phyloP scores from a whole-genome alignment of 2,329 filamentous ascomycete genomes.

The Diaporthe ilicicola region DNA sequence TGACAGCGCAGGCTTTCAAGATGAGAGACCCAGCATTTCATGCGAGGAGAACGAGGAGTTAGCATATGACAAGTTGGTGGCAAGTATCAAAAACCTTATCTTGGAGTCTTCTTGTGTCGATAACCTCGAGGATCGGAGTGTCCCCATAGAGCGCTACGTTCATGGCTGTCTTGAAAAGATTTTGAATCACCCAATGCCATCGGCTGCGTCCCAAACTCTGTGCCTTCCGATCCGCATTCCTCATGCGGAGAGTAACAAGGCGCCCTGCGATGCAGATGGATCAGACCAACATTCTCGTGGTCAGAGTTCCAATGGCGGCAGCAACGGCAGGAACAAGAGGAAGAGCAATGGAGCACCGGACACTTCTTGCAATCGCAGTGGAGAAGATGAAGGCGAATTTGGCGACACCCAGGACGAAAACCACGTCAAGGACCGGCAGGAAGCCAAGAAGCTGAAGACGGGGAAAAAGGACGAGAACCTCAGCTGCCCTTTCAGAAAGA shows the following conservation, averaged over 20 bases:
- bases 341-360: background rate
- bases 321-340: background rate
- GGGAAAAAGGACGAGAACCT: background rate
- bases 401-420: background rate
- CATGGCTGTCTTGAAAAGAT: background rate
- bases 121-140: background rate
- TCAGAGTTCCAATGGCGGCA: background rate
- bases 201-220: too few species aligned
- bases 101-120: background rate
- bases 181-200: background rate
- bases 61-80: background rate
- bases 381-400: background rate
- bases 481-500: conserved; percentile 16
- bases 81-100: background rate
- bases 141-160: background rate
- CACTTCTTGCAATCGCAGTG: too few species aligned
- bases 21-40: background rate
- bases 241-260: background rate
- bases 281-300: background rate
- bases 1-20: rapidly evolving
- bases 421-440: background rate
- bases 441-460: background rate
- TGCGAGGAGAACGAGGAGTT: background rate
- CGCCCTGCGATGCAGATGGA: background rate
- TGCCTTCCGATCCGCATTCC: background rate